phyloP scores from a whole-genome alignment of 176 grass and related monocot genomes.

The Phragmites australis region DNA sequence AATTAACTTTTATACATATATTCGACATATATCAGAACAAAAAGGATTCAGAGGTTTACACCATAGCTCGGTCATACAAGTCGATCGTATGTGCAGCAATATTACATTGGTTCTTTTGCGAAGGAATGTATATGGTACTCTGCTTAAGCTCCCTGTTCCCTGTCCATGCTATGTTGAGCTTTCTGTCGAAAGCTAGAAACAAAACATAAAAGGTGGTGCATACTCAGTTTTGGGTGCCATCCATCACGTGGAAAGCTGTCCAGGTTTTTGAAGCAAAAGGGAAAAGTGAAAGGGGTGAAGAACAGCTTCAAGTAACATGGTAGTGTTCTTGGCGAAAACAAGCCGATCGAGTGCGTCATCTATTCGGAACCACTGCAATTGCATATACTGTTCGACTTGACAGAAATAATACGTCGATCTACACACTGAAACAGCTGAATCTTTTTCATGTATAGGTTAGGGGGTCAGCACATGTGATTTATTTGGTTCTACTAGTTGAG shows the following conservation, averaged over 20 bases:
- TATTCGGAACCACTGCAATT: not conserved
- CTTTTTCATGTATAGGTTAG: not conserved
- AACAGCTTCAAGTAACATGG: not conserved
- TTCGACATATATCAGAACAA: too few relatives aligned
- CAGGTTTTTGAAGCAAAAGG: constrained; percentile 24
- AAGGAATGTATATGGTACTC: not conserved
- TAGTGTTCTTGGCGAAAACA: not conserved
- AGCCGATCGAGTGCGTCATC: too few relatives aligned
- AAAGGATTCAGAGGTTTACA: too few relatives aligned
- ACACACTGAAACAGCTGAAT: not conserved
- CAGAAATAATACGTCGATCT: not conserved
- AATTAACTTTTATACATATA: too few relatives aligned
- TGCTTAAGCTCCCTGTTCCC: not conserved
- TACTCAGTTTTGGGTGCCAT: not conserved
- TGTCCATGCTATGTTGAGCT: not conserved
- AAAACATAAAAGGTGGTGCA: not conserved
- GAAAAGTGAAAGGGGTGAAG: not conserved
- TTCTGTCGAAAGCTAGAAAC: not conserved
- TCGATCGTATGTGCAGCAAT: too few relatives aligned
- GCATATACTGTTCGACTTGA: not conserved
- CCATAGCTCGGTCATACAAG: too few relatives aligned
- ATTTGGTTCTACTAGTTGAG: not conserved
- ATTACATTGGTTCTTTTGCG: not conserved
- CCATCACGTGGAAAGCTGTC: constrained; percentile 32
- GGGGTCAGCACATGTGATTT: not conserved